Evolutionary conservation across 192 early-diverging fungal genomes (phyloP).

Genomic region (Spizellomyces sp.): DNA sequence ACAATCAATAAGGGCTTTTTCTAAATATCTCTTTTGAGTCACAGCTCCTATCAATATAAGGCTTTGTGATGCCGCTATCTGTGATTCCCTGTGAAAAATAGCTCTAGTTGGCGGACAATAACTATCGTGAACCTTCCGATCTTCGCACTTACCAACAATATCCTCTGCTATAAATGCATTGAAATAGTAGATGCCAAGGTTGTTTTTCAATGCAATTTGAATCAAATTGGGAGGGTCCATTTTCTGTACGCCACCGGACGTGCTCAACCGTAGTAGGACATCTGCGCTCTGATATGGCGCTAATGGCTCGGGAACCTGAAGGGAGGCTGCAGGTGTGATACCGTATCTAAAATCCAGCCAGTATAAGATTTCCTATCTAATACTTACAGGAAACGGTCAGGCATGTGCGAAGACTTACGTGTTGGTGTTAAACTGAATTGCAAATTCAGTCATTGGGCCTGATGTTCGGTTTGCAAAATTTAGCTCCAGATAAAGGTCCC

Average conservation of each 20-base stretch:
- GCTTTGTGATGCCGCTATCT: too few relatives aligned
- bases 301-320: constrained; percentile 42
- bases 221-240: constrained; percentile 50
- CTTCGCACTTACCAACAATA: not conserved
- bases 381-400: constrained; percentile 12
- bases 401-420: constrained; percentile 26
- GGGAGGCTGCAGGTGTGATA: constrained; percentile 40
- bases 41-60: too few relatives aligned
- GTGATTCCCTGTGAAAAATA: too few relatives aligned
- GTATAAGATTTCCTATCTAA: not conserved
- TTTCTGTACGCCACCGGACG: constrained; percentile 28
- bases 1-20: too few relatives aligned
- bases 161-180: constrained; percentile 28
- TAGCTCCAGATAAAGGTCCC: constrained; percentile 46
- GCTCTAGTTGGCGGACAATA: too few relatives aligned
- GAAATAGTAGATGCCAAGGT: constrained; percentile 55
- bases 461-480: constrained; percentile 41
- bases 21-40: too few relatives aligned
- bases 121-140: too few relatives aligned
- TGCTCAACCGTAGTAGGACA: constrained; percentile 28
- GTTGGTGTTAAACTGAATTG: constrained; percentile 64
- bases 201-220: constrained; percentile 61
- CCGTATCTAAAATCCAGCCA: constrained; percentile 41
- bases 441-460: constrained; percentile 51
- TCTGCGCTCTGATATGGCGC: constrained; percentile 27